Percentiles rank a stretch among this genome's conserved stretches.
phyloP scores from a whole-genome alignment of 768 basidiomycete genomes.

The Pleurotus citrinopileatus region DNA sequence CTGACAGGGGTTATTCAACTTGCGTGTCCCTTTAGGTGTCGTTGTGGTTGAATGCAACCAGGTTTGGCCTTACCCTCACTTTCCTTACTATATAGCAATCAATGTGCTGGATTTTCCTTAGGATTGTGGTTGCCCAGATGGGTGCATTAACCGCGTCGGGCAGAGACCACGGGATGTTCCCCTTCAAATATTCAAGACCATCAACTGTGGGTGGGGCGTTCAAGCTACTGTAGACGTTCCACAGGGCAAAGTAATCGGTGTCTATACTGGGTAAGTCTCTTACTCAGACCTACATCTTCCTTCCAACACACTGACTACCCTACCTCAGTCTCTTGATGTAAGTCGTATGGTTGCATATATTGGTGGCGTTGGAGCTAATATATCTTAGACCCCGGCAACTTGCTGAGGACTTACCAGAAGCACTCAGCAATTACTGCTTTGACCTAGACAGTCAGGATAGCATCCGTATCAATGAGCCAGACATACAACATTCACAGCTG shows the following conservation, averaged over 20 bases:
- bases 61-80: slow-evolving; percentile 27
- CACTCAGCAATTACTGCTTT: slow-evolving; percentile 49
- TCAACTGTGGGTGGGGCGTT: slow-evolving; percentile 62
- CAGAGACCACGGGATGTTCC: slow-evolving; percentile 55
- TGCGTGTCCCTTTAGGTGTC: slow-evolving; percentile 29
- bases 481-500: slow-evolving; percentile 19
- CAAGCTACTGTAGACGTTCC: slow-evolving; percentile 39
- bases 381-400: slow-evolving; percentile 39
- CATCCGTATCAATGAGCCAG: slow-evolving; percentile 27
- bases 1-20: slow-evolving; percentile 45
- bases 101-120: slow-evolving; percentile 20
- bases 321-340: not conserved
- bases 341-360: not conserved
- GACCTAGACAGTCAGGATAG: slow-evolving; percentile 60
- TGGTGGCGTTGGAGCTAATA: too few species aligned
- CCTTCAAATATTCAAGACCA: slow-evolving; percentile 68
- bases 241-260: slow-evolving; percentile 59
- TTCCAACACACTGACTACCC: not conserved
- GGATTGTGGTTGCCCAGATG: slow-evolving; percentile 41
- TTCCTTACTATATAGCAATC: too few species aligned
- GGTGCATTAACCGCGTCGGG: slow-evolving; percentile 59
- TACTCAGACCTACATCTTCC: slow-evolving; percentile 8
- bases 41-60: slow-evolving; percentile 69
- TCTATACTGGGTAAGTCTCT: slow-evolving; percentile 60
- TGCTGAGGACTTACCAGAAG: slow-evolving; percentile 33